A percentile compares a stretch with the other conserved stretches of the same genome.
Evolutionary conservation across 108 stramenopile species (phyloP).

Genomic region (Cyclotella sp.): DNA sequence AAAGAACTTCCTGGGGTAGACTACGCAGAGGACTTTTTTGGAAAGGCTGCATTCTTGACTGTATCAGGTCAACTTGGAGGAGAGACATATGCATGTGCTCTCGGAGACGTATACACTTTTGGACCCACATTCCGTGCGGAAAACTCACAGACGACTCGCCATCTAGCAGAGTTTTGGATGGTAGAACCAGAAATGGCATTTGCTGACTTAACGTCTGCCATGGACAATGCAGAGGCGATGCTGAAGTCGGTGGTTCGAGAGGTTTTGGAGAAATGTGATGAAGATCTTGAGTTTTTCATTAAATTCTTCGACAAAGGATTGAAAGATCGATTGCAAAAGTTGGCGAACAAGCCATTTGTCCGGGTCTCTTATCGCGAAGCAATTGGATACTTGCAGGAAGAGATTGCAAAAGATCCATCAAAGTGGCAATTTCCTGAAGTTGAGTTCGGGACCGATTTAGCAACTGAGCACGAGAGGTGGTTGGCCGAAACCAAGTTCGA

Average conservation of each 20-base stretch:
- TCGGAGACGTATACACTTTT: constrained; percentile 99
- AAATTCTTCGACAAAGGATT: constrained; percentile 94
- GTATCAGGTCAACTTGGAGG: constrained; percentile 97
- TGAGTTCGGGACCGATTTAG: constrained; percentile 97
- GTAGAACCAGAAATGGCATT: constrained; percentile 99
- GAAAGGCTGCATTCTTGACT: constrained; percentile 93
- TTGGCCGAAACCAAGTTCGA: constrained; percentile 93
- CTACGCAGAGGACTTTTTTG: constrained; percentile 94
- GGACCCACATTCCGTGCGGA: constrained; percentile 99
- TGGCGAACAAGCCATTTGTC: constrained; percentile 86
- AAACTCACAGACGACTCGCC: constrained; percentile 97
- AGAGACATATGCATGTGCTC: constrained; percentile 96
- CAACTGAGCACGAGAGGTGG: constrained; percentile 98
- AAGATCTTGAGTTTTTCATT: constrained; percentile 92
- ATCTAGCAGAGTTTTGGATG: constrained; percentile 97
- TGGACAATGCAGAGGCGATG: constrained; percentile 98
- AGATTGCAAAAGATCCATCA: constrained; percentile 95
- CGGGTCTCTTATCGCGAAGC: constrained; percentile 92
- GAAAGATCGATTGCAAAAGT: constrained; percentile 71
- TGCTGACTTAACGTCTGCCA: constrained; percentile 90
- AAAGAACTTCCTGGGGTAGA: constrained; percentile 61
- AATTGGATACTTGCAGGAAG: constrained; percentile 89
- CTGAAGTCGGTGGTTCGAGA: constrained; percentile 87
- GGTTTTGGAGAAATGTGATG: constrained; percentile 80
- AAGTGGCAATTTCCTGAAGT: constrained; percentile 98